These are phyloP conservation scores for Scedosporium dehoogii DNA, from an alignment of 2,329 filamentous ascomycete genomes.

Conservation along the genomic window DNA sequence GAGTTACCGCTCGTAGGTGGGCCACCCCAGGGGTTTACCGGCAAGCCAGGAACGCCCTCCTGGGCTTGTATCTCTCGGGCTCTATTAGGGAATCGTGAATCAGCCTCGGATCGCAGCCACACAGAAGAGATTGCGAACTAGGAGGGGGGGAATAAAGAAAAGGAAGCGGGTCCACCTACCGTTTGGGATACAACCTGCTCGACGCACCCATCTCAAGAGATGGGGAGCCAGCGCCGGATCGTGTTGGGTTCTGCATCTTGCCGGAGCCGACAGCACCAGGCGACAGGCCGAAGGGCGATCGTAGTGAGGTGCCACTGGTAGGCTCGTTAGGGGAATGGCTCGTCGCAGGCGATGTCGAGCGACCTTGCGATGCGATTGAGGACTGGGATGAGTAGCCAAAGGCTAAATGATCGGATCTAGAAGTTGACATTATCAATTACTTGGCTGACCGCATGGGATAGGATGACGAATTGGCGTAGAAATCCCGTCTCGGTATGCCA, in stretches of 20 bases:
- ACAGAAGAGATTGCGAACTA: not conserved
- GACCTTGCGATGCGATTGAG: slow-evolving; percentile 46
- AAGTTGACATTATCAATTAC: slow-evolving; percentile 91
- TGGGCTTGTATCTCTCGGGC: slow-evolving; percentile 95
- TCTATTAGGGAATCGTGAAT: slow-evolving; percentile 34
- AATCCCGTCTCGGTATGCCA: not conserved
- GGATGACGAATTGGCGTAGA: not conserved
- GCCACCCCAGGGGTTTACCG: slow-evolving; percentile 77
- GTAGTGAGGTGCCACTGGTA: slow-evolving; percentile 48
- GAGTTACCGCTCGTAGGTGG: slow-evolving; percentile 95
- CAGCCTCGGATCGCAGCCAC: not conserved
- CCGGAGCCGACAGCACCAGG: slow-evolving; percentile 48
- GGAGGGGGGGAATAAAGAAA: slow-evolving; percentile 4
- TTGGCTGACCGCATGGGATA: slow-evolving; percentile 36
- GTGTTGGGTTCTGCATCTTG: slow-evolving; percentile 50
- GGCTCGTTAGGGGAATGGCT: slow-evolving; percentile 74
- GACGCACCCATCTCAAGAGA: slow-evolving; percentile 76
- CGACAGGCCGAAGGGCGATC: slow-evolving; percentile 64
- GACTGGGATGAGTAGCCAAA: slow-evolving; percentile 69
- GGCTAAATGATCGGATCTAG: slow-evolving; percentile 77
- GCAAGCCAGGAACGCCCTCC: slow-evolving; percentile 67
- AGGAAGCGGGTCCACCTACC: slow-evolving; percentile 47
- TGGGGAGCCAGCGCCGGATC: slow-evolving; percentile 89
- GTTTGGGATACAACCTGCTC: slow-evolving; percentile 77
- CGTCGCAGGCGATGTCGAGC: slow-evolving; percentile 70